Conservation (phyloP, 1,139 yeast species). For the Casaregolazyma suthepensis region DNA sequence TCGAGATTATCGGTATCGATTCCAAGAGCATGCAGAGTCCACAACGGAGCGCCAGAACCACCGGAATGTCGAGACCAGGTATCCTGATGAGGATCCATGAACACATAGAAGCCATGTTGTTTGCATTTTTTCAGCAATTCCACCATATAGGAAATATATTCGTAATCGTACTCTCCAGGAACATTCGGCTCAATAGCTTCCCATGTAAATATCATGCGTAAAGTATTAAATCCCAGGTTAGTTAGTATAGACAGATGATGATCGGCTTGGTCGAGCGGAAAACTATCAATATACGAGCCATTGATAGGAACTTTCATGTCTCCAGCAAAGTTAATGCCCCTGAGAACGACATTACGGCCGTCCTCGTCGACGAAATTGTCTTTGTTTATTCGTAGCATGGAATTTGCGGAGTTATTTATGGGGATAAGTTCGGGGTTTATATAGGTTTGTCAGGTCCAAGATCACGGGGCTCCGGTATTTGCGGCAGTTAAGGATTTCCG, state of each 20-base stretch:
- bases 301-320: conserved; percentile 62
- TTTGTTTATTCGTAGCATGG: conserved; percentile 15
- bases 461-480: background rate
- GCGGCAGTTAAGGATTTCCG: background rate
- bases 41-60: conserved; percentile 89
- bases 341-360: conserved; percentile 57
- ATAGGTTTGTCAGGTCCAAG: background rate
- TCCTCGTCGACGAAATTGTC: conserved; percentile 56
- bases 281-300: conserved; percentile 70
- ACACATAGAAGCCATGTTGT: conserved; percentile 57
- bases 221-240: conserved; percentile 71
- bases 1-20: conserved; percentile 61
- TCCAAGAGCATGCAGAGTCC: conserved; percentile 89
- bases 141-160: conserved; percentile 65
- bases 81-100: conserved; percentile 86
- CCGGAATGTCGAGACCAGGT: conserved; percentile 85
- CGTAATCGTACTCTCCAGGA: conserved; percentile 78
- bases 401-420: background rate
- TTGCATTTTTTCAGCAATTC: conserved; percentile 44
- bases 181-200: conserved; percentile 85
- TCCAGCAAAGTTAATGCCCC: conserved; percentile 82
- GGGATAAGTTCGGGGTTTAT: background rate
- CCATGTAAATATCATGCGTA: conserved; percentile 78
- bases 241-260: conserved; percentile 62
- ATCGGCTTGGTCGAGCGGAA: conserved; percentile 65